Percentiles rank a stretch among this genome's conserved stretches.
Conservation (phyloP, 495 filamentous ascomycete species). For the Penicillium mononematosum region DNA sequence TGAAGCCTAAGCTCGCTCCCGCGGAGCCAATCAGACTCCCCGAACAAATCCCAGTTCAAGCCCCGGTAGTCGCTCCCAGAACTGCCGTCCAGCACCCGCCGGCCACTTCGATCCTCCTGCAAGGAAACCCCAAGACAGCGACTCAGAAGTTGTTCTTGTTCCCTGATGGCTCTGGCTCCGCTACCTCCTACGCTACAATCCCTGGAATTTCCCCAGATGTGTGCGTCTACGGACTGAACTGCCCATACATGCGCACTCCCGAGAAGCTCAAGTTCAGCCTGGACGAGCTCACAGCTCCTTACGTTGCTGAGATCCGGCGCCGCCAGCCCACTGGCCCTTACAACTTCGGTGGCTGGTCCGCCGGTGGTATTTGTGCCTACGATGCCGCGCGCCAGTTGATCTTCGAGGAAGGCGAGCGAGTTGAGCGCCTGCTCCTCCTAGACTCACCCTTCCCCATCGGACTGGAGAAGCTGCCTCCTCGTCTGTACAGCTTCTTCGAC, state of each 20-base stretch:
- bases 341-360: slow-evolving; percentile 73
- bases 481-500: slow-evolving; percentile 77
- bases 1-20: slow-evolving; percentile 36
- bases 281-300: slow-evolving; percentile 56
- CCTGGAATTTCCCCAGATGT: slow-evolving; percentile 54
- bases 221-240: slow-evolving; percentile 62
- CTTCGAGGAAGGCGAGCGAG: slow-evolving; percentile 61
- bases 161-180: slow-evolving; percentile 52
- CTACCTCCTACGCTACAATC: slow-evolving; percentile 61
- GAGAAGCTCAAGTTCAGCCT: slow-evolving; percentile 55
- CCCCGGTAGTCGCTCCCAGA: slow-evolving; percentile 18
- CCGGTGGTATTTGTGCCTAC: slow-evolving; percentile 85
- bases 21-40: slow-evolving; percentile 25
- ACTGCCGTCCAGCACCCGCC: slow-evolving; percentile 33
- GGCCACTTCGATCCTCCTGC: slow-evolving; percentile 52
- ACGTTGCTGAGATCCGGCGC: slow-evolving; percentile 65
- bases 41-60: slow-evolving; percentile 19
- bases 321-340: slow-evolving; percentile 73
- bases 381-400: slow-evolving; percentile 74
- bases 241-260: slow-evolving; percentile 64
- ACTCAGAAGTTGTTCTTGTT: slow-evolving; percentile 48
- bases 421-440: slow-evolving; percentile 75
- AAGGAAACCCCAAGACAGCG: slow-evolving; percentile 47
- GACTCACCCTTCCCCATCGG: slow-evolving; percentile 79
- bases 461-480: slow-evolving; percentile 72